These are phyloP conservation scores for Thinopyrum elongatum DNA, from an alignment of 176 grass and related monocot genomes.

Conservation along the genomic window DNA sequence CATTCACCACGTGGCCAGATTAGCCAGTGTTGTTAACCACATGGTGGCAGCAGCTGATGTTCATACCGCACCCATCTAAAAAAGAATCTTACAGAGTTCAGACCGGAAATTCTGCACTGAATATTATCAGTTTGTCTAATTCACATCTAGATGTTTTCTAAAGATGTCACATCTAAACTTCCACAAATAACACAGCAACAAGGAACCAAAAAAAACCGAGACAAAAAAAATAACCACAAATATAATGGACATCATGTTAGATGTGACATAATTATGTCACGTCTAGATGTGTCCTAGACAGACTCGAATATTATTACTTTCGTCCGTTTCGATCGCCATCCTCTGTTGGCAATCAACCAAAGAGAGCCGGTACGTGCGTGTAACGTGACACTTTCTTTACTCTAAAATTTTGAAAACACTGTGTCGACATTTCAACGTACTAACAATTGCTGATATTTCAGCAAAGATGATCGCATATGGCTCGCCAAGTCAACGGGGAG, in stretches of 20 bases:
- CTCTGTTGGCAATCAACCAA: background rate
- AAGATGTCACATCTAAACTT: too few relatives aligned
- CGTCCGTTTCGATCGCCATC: background rate
- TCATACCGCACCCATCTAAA: background rate
- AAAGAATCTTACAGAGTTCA: background rate
- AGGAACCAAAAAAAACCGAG: too few relatives aligned
- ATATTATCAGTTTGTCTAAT: too few relatives aligned
- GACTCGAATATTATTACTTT: too few relatives aligned
- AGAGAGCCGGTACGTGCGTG: background rate
- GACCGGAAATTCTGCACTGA: background rate
- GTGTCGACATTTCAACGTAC: constrained; percentile 10
- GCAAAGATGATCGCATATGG: background rate
- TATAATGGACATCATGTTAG: too few relatives aligned
- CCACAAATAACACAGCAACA: too few relatives aligned
- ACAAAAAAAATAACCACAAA: too few relatives aligned
- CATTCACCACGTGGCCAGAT: background rate
- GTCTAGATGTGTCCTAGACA: too few relatives aligned
- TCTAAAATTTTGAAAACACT: background rate
- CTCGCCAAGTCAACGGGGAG: background rate
- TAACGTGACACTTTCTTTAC: background rate
- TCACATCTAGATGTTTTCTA: too few relatives aligned
- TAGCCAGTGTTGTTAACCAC: background rate
- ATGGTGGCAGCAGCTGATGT: background rate
- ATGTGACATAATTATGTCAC: too few relatives aligned
- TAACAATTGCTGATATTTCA: background rate